A percentile compares a stretch with the other conserved stretches of the same genome.
Conservation (phyloP, 352 stramenopile genomes). For the Globisporangium recalcitrans region DNA sequence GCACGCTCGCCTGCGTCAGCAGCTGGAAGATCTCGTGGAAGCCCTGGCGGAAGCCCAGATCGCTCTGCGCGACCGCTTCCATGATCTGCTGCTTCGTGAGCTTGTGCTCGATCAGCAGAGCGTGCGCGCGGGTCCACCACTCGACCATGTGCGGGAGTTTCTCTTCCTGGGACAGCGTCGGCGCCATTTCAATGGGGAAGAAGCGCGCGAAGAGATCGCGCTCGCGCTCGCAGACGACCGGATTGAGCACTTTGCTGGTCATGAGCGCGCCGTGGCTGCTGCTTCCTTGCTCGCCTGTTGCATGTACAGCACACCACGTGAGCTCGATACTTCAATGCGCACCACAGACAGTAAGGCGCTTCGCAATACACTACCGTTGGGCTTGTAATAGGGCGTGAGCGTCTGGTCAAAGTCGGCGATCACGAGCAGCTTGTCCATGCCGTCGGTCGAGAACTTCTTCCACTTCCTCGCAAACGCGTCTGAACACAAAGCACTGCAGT, state of each 20-base stretch:
- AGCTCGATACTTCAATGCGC: too few species aligned
- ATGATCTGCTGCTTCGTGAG: conserved; percentile 39
- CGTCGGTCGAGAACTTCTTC: conserved; percentile 68
- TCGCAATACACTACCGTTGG: conserved; percentile 22
- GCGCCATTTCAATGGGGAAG: conserved; percentile 74
- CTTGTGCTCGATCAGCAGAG: conserved; percentile 50
- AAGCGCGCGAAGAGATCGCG: conserved; percentile 60
- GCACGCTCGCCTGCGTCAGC: conserved; percentile 34
- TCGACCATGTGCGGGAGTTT: conserved; percentile 79
- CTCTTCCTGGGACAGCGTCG: conserved; percentile 53
- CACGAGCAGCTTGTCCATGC: conserved; percentile 63
- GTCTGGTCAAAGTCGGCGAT: conserved; percentile 85
- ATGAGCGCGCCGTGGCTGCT: conserved; percentile 46
- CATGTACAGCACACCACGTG: too few species aligned
- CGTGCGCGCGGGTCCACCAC: conserved; percentile 57
- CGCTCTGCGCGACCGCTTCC: conserved; percentile 39
- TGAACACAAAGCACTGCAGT: too few species aligned
- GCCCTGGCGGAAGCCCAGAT: conserved; percentile 47
- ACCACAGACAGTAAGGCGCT: too few species aligned
- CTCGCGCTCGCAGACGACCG: conserved; percentile 22
- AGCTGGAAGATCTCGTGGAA: conserved; percentile 43
- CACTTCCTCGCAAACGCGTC: conserved; percentile 55
- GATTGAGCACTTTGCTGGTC: conserved; percentile 37
- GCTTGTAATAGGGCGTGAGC: conserved; percentile 62
- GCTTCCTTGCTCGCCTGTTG: conserved; percentile 5